phyloP scores from a whole-genome alignment of 805 yeast genomes.

The Torulaspora franciscae region DNA sequence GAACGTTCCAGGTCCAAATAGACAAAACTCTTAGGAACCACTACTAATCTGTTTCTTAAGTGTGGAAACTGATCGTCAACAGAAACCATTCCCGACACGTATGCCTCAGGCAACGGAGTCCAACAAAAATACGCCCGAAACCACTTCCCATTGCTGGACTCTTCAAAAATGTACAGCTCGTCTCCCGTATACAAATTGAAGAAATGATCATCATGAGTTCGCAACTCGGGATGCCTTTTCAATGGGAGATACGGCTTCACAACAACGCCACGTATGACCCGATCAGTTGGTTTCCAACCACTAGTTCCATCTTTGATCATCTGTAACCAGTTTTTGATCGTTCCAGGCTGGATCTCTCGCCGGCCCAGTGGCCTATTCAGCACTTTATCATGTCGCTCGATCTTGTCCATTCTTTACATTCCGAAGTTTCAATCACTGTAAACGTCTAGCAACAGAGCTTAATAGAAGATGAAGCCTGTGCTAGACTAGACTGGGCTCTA shows the following conservation, averaged over 20 bases:
- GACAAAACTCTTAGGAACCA: conserved; percentile 58
- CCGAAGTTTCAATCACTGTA: conserved; percentile 1
- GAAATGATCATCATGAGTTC: conserved; percentile 36
- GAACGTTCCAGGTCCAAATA: conserved; percentile 42
- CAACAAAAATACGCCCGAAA: conserved; percentile 70
- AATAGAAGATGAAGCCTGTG: background rate
- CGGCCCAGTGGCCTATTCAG: background rate
- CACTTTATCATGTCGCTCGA: background rate
- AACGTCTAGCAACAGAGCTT: background rate
- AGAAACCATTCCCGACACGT: conserved; percentile 48
- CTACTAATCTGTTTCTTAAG: conserved; percentile 46
- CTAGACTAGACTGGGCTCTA: conserved; percentile 8
- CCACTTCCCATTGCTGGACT: conserved; percentile 53
- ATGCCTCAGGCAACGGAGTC: conserved; percentile 67
- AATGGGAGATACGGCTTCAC: conserved; percentile 45
- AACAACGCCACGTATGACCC: conserved; percentile 42
- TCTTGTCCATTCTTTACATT: background rate
- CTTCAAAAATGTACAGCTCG: conserved; percentile 70
- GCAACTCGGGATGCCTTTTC: conserved; percentile 36
- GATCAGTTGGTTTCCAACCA: conserved; percentile 47
- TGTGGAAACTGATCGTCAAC: conserved; percentile 62
- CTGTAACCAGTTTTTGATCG: background rate
- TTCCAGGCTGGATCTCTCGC: background rate
- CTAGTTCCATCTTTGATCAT: conserved; percentile 1
- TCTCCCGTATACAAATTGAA: conserved; percentile 69